phyloP scores from a whole-genome alignment of 169 alveolate species.

The Plasmodium coatneyi region DNA sequence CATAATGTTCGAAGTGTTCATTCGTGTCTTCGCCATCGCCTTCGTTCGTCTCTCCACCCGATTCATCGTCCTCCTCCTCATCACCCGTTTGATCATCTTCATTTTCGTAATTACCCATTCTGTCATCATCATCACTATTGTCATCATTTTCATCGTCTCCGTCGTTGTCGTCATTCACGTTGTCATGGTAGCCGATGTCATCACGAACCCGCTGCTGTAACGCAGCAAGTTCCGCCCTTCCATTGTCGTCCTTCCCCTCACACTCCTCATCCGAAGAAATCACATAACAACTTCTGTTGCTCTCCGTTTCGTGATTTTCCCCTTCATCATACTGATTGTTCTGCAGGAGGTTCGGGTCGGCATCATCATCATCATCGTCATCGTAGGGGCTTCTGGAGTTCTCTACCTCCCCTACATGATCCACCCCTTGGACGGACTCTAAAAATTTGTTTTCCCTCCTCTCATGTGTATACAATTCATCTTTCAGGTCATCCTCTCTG shows the following conservation, averaged over 20 bases:
- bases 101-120: neutral
- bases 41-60: neutral
- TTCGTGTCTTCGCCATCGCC: neutral
- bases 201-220: neutral
- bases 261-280: slow-evolving; percentile 52
- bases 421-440: neutral
- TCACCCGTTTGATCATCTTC: neutral
- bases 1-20: neutral
- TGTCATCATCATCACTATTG: neutral
- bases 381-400: neutral
- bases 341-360: neutral
- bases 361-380: too few relatives aligned
- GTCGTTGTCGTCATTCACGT: neutral
- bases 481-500: neutral
- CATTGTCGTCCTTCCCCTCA: neutral
- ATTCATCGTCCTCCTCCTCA: neutral
- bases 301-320: slow-evolving; percentile 9
- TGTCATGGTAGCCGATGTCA: too few relatives aligned
- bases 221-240: neutral
- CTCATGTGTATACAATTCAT: neutral
- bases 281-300: slow-evolving; percentile 38
- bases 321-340: neutral
- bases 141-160: neutral
- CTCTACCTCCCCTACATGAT: neutral
- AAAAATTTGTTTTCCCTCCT: neutral